These are phyloP conservation scores for Ochetophila trinervis DNA, from an alignment of 306 rosid species.

Conservation along the genomic window DNA sequence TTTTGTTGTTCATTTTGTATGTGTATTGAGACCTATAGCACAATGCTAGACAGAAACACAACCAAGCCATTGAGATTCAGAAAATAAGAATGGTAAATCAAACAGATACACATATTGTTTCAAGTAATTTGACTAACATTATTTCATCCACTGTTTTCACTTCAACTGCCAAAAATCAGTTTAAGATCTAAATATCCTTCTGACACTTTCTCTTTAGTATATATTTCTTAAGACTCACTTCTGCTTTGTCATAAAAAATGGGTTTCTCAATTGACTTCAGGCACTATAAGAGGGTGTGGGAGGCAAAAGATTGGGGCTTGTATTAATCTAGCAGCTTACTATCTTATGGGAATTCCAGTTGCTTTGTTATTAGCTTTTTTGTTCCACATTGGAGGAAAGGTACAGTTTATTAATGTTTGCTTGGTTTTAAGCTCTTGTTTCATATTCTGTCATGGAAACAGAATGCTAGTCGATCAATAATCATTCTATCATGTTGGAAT, in stretches of 20 bases:
- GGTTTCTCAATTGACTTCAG: constrained; percentile 21
- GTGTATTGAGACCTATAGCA: neutral
- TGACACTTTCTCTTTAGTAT: neutral
- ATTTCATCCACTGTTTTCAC: neutral
- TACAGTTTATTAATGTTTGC: neutral
- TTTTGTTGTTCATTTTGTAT: neutral
- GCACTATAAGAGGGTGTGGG: constrained; percentile 36
- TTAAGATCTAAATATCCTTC: neutral
- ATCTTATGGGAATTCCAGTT: constrained; percentile 31
- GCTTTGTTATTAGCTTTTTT: constrained; percentile 34
- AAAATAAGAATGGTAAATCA: neutral
- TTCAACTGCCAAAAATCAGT: neutral
- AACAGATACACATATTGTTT: neutral
- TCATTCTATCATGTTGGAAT: neutral
- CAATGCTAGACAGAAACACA: neutral
- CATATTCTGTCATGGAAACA: neutral
- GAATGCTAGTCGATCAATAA: neutral
- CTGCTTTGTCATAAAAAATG: neutral
- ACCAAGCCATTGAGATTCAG: neutral
- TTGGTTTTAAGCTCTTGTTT: neutral
- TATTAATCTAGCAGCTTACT: constrained; percentile 41
- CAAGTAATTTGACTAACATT: neutral
- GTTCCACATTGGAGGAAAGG: constrained; percentile 41
- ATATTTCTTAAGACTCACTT: neutral
- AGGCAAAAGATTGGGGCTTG: constrained; percentile 42